Percentiles rank a stretch among this genome's conserved stretches.
Conservation (phyloP, 73 alveolate species). For the Paramecium tetraurelia region DNA sequence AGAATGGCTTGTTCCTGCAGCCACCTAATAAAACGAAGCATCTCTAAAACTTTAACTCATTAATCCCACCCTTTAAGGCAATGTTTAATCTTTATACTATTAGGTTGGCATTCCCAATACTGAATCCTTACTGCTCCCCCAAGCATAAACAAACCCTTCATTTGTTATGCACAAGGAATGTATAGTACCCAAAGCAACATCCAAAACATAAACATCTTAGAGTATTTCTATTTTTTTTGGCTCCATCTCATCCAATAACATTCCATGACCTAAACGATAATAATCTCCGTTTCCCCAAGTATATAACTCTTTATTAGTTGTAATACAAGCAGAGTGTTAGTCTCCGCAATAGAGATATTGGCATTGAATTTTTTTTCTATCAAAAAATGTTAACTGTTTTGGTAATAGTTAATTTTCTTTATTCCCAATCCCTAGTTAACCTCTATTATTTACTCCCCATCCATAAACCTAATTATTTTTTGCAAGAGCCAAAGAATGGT, state of each 20-base stretch:
- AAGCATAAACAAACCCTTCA: constrained; percentile 59
- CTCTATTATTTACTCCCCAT: constrained; percentile 61
- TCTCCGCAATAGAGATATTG: constrained; percentile 41
- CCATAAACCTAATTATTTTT: constrained; percentile 16
- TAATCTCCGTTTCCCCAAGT: constrained; percentile 67
- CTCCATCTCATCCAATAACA: constrained; percentile 53
- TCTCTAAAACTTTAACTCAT: constrained; percentile 40
- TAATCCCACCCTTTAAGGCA: constrained; percentile 36
- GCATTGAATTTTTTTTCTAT: not conserved
- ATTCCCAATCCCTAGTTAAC: constrained; percentile 52
- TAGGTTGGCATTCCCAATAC: constrained; percentile 52
- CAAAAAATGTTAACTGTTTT: not conserved
- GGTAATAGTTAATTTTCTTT: constrained; percentile 54
- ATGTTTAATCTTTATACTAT: not conserved
- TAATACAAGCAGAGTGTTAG: constrained; percentile 59
- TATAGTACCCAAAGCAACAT: constrained; percentile 46
- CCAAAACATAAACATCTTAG: constrained; percentile 55
- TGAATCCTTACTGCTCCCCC: constrained; percentile 60
- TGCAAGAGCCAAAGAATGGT: constrained; percentile 57
- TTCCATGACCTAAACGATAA: constrained; percentile 63
- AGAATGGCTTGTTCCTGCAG: constrained; percentile 58
- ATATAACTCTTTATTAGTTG: constrained; percentile 49
- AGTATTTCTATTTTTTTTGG: constrained; percentile 54
- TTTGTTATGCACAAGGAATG: constrained; percentile 58
- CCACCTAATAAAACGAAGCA: constrained; percentile 25